phyloP scores from a whole-genome alignment of 2,329 filamentous ascomycete genomes.

The Sporothrix luriei region DNA sequence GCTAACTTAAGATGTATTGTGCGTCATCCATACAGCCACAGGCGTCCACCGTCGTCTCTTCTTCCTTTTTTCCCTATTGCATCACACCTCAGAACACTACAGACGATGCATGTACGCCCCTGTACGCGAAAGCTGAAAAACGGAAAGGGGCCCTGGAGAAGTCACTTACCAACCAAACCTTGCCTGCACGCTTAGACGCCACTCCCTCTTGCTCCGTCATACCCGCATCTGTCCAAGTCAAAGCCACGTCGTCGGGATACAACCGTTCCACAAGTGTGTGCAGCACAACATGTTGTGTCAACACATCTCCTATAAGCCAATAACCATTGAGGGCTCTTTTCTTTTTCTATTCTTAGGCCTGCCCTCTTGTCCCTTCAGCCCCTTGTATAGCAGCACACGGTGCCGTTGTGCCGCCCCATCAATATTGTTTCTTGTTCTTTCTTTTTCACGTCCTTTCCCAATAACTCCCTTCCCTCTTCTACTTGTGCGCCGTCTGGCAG shows the following conservation, averaged over 20 bases:
- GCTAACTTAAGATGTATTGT: not conserved
- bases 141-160: not conserved
- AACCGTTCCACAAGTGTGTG: not conserved
- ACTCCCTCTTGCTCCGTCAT: too few species aligned
- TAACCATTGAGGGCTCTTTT: not conserved
- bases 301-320: not conserved
- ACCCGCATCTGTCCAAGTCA: not conserved
- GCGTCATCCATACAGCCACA: not conserved
- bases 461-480: not conserved
- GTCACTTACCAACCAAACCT: not conserved
- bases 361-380: not conserved
- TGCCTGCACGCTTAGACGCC: not conserved
- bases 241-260: not conserved
- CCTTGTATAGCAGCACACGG: not conserved
- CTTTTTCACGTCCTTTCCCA: not conserved
- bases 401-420: not conserved
- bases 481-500: constrained; percentile 6
- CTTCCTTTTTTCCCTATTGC: not conserved
- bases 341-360: not conserved
- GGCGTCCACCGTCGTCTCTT: not conserved
- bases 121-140: constrained; percentile 12
- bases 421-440: not conserved
- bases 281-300: constrained; percentile 6
- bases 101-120: not conserved
- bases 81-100: not conserved